Base-by-base conservation (phyloP, 768 basidiomycete genomes). In the Mycena maculata region DNA sequence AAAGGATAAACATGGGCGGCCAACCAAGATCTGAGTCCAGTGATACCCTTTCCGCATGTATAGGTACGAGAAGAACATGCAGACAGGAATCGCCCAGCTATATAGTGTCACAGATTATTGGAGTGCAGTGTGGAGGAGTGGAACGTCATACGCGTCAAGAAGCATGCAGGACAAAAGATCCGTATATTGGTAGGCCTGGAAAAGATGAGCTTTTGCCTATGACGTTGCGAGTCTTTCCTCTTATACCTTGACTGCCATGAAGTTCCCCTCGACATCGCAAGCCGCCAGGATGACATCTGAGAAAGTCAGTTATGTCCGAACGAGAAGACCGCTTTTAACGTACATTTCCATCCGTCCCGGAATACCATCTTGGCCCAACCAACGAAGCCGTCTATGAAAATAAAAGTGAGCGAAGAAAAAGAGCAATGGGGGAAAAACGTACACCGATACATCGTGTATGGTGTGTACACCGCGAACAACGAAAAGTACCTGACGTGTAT, bases 381-480 rank as follows among this genome's bases (percentile, higher is more conserved):
- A 72, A 86, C 88, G 65, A 92, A 83, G n/a, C 93, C 93, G 73
- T 96, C 93, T 95, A 69, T 23, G 49, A 36, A 60, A 22, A 58
- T 53, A 13, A 36, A 23, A 49, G 62, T 31, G 20, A 23, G 50
- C 13, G 16, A n/a, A 58, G n/a, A 44, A 57, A 60, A 13, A 60
- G 58, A 18, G 4, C 20, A 27, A 31, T 18, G 12, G 20, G n/a
- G 12, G 16, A 52, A 60, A 16, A 4, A 75, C 92, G 60, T 71
- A 94, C 93, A 96, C 81, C 88, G 83, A 76, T 94, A 95, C 36
- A 96, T 92, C 39, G 94, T 96, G 81, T 94, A 95, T 0, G 94
- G 94, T 25, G 94, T 94, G 75, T 95, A 96, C 60, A 88, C 78
- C 28, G 84, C 49, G 76, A 92, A 92, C 25, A 96, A 74, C 6